These are phyloP conservation scores for Lithospermum erythrorhizon DNA, from an alignment of 257 asterid genomes.

Conservation along the genomic window DNA sequence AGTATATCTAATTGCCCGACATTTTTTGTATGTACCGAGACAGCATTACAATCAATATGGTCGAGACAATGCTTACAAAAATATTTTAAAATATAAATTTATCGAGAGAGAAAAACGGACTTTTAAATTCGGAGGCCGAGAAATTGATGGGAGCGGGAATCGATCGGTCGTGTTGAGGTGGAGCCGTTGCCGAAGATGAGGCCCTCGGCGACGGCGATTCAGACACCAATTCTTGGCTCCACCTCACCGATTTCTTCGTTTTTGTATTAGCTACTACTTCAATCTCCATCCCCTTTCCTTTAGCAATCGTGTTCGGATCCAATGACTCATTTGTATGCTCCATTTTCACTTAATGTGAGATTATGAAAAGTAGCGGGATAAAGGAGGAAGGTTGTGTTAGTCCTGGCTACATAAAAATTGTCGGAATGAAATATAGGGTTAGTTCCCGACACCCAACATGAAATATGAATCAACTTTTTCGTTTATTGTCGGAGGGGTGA, in stretches of 20 bases:
- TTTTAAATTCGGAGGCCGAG: conserved; percentile 60
- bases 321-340: conserved; percentile 29
- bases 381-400: too few relatives aligned
- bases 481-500: too few relatives aligned
- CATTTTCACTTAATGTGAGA: conserved; percentile 14
- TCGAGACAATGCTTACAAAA: too few relatives aligned
- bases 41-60: too few relatives aligned
- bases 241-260: conserved; percentile 53
- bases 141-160: conserved; percentile 49
- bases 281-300: conserved; percentile 12
- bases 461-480: too few relatives aligned
- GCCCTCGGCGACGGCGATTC: conserved; percentile 45
- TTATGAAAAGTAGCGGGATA: neutral
- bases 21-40: too few relatives aligned
- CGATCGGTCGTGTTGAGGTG: conserved; percentile 39
- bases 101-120: conserved; percentile 20
- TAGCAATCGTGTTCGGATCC: conserved; percentile 23
- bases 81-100: too few relatives aligned
- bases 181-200: neutral
- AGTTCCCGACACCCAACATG: too few relatives aligned
- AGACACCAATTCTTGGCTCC: conserved; percentile 71
- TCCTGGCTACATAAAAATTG: too few relatives aligned
- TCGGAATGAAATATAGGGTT: too few relatives aligned
- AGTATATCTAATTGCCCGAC: too few relatives aligned
- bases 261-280: neutral